phyloP scores from a whole-genome alignment of 306 rosid genomes.

The Prunus campanulata region DNA sequence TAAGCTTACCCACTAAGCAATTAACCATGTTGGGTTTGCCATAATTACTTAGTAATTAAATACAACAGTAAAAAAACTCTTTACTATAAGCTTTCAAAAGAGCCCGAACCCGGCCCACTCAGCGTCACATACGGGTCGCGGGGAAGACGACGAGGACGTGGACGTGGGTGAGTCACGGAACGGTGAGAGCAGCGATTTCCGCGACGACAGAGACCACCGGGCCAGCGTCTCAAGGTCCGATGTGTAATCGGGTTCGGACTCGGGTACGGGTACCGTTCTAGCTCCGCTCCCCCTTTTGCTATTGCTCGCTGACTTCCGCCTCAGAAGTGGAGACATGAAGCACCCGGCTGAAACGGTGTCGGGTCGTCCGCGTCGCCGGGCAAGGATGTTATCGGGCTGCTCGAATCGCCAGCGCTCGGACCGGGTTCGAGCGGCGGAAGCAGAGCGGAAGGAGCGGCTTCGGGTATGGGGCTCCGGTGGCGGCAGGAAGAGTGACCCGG shows the following conservation, averaged over 20 bases:
- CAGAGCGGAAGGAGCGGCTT: constrained; percentile 41
- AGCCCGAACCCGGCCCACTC: constrained; percentile 92
- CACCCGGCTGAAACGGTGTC: constrained; percentile 58
- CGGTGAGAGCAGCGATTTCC: constrained; percentile 49
- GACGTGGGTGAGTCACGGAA: constrained; percentile 45
- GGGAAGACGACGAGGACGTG: constrained; percentile 53
- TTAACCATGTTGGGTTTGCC: background rate
- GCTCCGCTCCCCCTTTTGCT: constrained; percentile 19
- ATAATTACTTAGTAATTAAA: background rate
- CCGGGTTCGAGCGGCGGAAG: constrained; percentile 32
- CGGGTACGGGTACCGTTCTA: background rate
- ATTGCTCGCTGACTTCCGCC: constrained; percentile 17
- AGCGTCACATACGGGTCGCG: constrained; percentile 50
- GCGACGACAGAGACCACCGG: constrained; percentile 66
- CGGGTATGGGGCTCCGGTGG: constrained; percentile 33
- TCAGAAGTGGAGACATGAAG: constrained; percentile 63
- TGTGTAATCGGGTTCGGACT: constrained; percentile 27
- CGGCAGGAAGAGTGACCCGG: constrained; percentile 20
- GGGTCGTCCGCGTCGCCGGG: constrained; percentile 40
- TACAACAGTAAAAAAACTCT: background rate
- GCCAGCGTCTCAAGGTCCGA: constrained; percentile 51
- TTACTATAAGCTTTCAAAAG: constrained; percentile 33
- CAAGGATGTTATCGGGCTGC: constrained; percentile 14
- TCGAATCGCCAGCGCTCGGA: constrained; percentile 65
- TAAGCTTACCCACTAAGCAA: background rate